Percentiles rank a stretch among this genome's conserved stretches.
Evolutionary conservation across 2,329 filamentous ascomycete genomes (phyloP).

Genomic region (Triangularia setosa): DNA sequence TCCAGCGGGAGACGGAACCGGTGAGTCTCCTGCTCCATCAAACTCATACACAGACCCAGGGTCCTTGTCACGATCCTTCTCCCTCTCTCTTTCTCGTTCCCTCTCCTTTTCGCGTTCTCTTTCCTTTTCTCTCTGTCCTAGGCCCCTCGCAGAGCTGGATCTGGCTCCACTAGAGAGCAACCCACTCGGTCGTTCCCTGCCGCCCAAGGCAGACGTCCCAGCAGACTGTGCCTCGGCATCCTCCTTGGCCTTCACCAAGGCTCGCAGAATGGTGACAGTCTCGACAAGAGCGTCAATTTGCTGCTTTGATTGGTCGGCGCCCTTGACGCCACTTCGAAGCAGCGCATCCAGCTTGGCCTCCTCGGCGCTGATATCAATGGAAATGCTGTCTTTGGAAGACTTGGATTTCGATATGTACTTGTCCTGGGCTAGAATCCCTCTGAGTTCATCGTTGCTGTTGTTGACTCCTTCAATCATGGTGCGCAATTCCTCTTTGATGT

Average conservation of each 20-base stretch:
- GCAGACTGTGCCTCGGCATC: constrained; percentile 29
- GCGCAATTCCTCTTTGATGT: constrained; percentile 37
- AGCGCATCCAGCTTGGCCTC: constrained; percentile 29
- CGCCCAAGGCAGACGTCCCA: constrained; percentile 21
- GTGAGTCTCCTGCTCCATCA: constrained; percentile 40
- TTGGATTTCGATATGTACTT: constrained; percentile 36
- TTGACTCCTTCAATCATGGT: constrained; percentile 37
- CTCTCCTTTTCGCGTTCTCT: constrained; percentile 28
- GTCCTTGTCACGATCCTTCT: constrained; percentile 29
- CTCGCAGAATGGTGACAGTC: constrained; percentile 37
- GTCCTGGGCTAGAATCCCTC: constrained; percentile 38
- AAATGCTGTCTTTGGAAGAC: constrained; percentile 19
- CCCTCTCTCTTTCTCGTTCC: constrained; percentile 32
- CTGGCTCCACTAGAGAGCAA: constrained; percentile 18
- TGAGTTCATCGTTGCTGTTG: constrained; percentile 37
- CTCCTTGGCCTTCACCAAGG: constrained; percentile 40
- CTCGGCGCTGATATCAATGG: constrained; percentile 28
- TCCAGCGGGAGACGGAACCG: constrained; percentile 38
- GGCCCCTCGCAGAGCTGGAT: constrained; percentile 24
- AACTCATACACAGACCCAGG: constrained; percentile 41
- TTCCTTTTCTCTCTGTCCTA: constrained; percentile 30
- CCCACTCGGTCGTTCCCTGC: constrained; percentile 23
- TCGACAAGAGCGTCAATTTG: constrained; percentile 35
- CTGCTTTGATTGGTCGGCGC: constrained; percentile 34
- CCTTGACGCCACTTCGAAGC: constrained; percentile 28